A percentile compares a stretch with the other conserved stretches of the same genome.
Conservation (phyloP, 805 yeast genomes). For the Saccharomycopsis olivae region DNA sequence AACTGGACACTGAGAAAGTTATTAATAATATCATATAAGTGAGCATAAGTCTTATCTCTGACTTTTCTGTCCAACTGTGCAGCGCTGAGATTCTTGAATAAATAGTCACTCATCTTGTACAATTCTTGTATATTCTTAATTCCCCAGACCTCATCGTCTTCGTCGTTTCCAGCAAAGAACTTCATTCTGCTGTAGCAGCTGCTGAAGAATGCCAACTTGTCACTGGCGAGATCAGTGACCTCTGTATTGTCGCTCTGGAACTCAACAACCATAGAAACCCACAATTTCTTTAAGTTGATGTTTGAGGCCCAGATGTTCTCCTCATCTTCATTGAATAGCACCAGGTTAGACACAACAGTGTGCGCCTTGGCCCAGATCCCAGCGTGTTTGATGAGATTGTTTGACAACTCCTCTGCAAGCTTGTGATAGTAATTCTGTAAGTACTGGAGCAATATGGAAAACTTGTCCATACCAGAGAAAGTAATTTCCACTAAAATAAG, state of each 20-base stretch:
- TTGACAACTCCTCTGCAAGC: slow-evolving; percentile 9
- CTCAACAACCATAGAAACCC: slow-evolving; percentile 16
- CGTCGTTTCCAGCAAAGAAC: slow-evolving; percentile 9
- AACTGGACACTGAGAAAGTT: slow-evolving; percentile 18
- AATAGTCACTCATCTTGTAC: neutral
- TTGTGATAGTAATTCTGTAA: slow-evolving; percentile 6
- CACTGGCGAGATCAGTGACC: slow-evolving; percentile 19
- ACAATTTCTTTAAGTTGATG: slow-evolving; percentile 20
- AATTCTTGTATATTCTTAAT: slow-evolving; percentile 3
- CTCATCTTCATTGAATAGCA: slow-evolving; percentile 9
- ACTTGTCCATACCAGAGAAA: slow-evolving; percentile 1
- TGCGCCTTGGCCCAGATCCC: slow-evolving; percentile 13
- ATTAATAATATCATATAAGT: slow-evolving; percentile 21
- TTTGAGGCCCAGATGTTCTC: slow-evolving; percentile 19
- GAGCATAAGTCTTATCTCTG: slow-evolving; percentile 1
- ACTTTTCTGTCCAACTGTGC: slow-evolving; percentile 1
- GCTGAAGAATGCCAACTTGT: slow-evolving; percentile 22
- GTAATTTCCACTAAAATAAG: slow-evolving; percentile 8
- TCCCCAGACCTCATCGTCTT: slow-evolving; percentile 5
- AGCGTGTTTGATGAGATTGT: slow-evolving; percentile 10
- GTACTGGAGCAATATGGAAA: neutral
- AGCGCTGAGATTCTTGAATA: slow-evolving; percentile 6
- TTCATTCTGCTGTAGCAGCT: slow-evolving; percentile 15
- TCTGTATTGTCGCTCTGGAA: slow-evolving; percentile 19
- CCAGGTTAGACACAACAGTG: neutral